These are phyloP conservation scores for Mortierella sp. DNA, from an alignment of 371 early-diverging fungal species.

Conservation along the genomic window DNA sequence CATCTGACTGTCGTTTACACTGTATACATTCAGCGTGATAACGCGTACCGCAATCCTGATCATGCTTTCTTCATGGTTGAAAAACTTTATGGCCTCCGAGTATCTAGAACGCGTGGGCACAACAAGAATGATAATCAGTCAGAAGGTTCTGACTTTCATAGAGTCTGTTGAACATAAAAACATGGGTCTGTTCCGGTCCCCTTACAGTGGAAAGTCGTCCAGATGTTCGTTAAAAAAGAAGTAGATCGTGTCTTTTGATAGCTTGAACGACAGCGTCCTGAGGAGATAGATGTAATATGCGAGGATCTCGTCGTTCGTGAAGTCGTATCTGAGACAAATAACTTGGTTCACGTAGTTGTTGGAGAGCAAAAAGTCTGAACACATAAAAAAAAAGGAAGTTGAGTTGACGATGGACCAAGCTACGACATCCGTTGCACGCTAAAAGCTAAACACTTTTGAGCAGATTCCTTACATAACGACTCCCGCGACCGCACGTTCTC, in stretches of 20 bases:
- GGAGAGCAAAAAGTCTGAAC: constrained; percentile 61
- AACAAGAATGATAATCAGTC: neutral
- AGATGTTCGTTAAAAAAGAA: constrained; percentile 62
- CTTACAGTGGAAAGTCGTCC: constrained; percentile 63
- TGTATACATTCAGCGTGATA: constrained; percentile 65
- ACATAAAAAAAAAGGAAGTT: neutral
- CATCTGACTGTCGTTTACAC: constrained; percentile 49
- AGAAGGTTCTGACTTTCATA: too few relatives aligned
- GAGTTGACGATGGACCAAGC: neutral
- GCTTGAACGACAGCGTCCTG: constrained; percentile 64
- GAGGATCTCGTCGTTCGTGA: constrained; percentile 66
- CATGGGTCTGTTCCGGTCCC: too few relatives aligned
- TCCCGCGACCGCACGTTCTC: constrained; percentile 62
- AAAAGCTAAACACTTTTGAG: neutral
- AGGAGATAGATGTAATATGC: constrained; percentile 68
- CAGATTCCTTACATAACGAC: constrained; percentile 54
- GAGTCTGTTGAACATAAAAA: too few relatives aligned
- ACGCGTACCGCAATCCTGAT: constrained; percentile 69
- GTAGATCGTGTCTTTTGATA: constrained; percentile 60
- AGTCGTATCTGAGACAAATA: constrained; percentile 61
- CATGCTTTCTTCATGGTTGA: constrained; percentile 69
- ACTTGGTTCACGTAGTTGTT: constrained; percentile 70
- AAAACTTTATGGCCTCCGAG: constrained; percentile 64
- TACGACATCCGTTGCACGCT: neutral
- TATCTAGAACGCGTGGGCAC: constrained; percentile 36